phyloP scores from a whole-genome alignment of 139 green algal genomes.

The Asterochloris sp. region DNA sequence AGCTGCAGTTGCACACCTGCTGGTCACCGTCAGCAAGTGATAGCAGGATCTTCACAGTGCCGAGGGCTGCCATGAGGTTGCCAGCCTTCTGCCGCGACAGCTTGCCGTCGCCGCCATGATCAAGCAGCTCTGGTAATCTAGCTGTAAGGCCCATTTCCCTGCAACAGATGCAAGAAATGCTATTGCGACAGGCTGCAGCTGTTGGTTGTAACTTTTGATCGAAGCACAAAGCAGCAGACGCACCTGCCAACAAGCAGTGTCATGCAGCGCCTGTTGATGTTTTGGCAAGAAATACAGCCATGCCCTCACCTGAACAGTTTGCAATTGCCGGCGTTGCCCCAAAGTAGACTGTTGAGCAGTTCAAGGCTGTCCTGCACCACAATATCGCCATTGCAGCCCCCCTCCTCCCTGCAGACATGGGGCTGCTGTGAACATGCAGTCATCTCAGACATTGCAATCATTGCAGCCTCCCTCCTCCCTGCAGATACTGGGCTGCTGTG shows the following conservation, averaged over 20 bases:
- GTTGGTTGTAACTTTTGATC: too few relatives aligned
- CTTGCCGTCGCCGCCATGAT: conserved; percentile 10
- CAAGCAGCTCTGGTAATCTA: conserved; percentile 39
- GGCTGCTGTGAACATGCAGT: not conserved
- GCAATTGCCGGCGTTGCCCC: conserved; percentile 76
- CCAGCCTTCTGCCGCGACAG: conserved; percentile 48
- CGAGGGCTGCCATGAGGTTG: conserved; percentile 66
- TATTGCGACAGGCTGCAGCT: not conserved
- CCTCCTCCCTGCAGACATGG: conserved; percentile 61
- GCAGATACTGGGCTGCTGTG: not conserved
- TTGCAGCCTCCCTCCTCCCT: not conserved
- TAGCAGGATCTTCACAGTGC: conserved; percentile 59
- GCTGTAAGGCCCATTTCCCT: conserved; percentile 54
- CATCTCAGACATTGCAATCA: not conserved
- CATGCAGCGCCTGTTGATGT: not conserved
- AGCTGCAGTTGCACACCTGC: not conserved
- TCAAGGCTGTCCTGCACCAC: conserved; percentile 86
- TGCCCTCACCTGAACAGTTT: conserved; percentile 62
- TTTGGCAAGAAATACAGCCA: not conserved
- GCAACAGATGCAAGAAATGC: not conserved
- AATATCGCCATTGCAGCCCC: conserved; percentile 66
- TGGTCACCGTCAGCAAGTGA: not conserved
- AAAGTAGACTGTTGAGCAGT: conserved; percentile 84
- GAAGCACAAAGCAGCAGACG: not conserved
- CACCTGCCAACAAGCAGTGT: not conserved